These are phyloP conservation scores for Trichosporon coremiiforme DNA, from an alignment of 1,284 basidiomycete genomes.

Conservation along the genomic window DNA sequence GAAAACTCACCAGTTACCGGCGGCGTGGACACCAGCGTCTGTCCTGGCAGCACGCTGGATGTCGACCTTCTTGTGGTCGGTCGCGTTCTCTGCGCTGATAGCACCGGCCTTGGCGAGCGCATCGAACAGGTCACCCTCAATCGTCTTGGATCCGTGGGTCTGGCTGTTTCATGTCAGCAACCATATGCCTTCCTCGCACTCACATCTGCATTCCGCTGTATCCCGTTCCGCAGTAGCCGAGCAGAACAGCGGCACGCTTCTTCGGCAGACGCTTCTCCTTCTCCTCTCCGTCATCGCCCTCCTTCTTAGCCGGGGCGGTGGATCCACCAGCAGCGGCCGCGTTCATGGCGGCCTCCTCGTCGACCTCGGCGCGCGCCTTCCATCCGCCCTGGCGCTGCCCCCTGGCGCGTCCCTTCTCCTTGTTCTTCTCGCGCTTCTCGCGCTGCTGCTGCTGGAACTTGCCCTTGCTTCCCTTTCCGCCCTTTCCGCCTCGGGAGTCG, in stretches of 20 bases:
- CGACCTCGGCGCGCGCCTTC: slow-evolving; percentile 5
- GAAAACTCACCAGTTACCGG: slow-evolving; percentile 68
- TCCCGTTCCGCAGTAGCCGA: slow-evolving; percentile 61
- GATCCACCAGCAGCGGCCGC: neutral
- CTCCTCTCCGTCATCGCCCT: slow-evolving; percentile 31
- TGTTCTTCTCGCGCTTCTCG: slow-evolving; percentile 18
- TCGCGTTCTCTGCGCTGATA: slow-evolving; percentile 87
- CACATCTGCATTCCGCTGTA: slow-evolving; percentile 97
- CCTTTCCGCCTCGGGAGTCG: slow-evolving; percentile 16
- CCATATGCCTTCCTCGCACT: slow-evolving; percentile 43
- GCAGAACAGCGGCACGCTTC: slow-evolving; percentile 61
- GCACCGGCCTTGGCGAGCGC: slow-evolving; percentile 87
- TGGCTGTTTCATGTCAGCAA: slow-evolving; percentile 36
- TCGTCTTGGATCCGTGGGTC: slow-evolving; percentile 65
- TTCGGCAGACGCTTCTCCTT: slow-evolving; percentile 58
- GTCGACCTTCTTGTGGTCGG: slow-evolving; percentile 84
- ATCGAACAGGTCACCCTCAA: slow-evolving; percentile 87
- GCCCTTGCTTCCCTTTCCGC: slow-evolving; percentile 6
- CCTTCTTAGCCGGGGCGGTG: neutral
- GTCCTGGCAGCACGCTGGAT: slow-evolving; percentile 90
- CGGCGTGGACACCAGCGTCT: slow-evolving; percentile 96
- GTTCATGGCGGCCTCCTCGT: slow-evolving; percentile 27
- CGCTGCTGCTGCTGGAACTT: neutral
- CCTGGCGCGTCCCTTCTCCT: slow-evolving; percentile 24
- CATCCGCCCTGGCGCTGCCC: slow-evolving; percentile 16